phyloP scores from a whole-genome alignment of 352 stramenopile genomes.

The Pythium biforme region DNA sequence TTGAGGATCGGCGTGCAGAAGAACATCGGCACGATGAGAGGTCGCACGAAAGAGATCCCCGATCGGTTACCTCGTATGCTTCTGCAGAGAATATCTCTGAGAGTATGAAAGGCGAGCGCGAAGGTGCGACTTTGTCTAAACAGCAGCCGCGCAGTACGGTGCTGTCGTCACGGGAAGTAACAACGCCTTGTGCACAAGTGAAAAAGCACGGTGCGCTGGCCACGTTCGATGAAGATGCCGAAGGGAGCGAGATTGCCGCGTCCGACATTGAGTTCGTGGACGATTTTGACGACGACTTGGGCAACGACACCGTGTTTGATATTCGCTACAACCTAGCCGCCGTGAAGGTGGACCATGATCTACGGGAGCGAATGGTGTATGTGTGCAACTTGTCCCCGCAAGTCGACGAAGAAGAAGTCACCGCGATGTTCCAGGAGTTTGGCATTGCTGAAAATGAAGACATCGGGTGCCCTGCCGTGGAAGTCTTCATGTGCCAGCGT shows the following conservation, averaged over 20 bases:
- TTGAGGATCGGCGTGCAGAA: background rate
- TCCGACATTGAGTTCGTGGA: constrained; percentile 41
- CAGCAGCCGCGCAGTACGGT: too few species aligned
- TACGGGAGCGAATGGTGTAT: constrained; percentile 50
- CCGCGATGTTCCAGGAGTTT: constrained; percentile 57
- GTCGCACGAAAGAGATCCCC: background rate
- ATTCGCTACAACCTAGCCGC: constrained; percentile 50
- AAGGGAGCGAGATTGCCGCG: constrained; percentile 46
- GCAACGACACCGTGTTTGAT: constrained; percentile 32
- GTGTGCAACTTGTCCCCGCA: constrained; percentile 51
- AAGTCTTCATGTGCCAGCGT: constrained; percentile 21
- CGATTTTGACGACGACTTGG: constrained; percentile 20
- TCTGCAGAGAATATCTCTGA: background rate
- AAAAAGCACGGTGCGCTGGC: background rate
- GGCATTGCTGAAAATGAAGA: constrained; percentile 39
- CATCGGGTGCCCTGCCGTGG: constrained; percentile 18
- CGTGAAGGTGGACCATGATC: constrained; percentile 38
- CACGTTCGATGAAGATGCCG: constrained; percentile 26
- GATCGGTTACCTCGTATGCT: constrained; percentile 17
- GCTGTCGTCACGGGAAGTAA: too few species aligned
- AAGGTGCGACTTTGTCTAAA: too few species aligned
- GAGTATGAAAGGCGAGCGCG: background rate
- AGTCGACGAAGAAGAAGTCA: constrained; percentile 43
- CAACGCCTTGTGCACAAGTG: too few species aligned
- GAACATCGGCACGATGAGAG: background rate